Conservation (phyloP, 495 filamentous ascomycete species). For the Aspergillus coremiiformis region DNA sequence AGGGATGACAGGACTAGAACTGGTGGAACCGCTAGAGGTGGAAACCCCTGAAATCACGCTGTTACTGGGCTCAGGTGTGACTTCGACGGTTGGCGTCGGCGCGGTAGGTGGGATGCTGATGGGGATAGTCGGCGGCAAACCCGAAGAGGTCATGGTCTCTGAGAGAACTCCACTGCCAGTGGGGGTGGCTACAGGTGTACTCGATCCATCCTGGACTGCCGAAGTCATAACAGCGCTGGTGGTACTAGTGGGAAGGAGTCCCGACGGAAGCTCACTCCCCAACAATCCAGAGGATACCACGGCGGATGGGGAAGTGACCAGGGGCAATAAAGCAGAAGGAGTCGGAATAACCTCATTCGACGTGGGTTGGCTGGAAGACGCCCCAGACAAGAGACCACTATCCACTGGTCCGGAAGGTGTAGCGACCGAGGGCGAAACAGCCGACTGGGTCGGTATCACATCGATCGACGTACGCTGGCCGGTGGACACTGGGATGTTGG, state of each 20-base stretch:
- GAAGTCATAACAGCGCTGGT: too few relatives aligned
- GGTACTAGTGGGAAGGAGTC: too few relatives aligned
- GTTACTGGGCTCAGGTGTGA: background rate
- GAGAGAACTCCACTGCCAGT: too few relatives aligned
- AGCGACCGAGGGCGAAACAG: background rate
- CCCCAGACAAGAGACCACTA: background rate
- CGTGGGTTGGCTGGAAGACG: background rate
- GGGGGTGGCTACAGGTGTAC: too few relatives aligned
- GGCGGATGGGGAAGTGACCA: background rate
- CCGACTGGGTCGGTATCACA: background rate
- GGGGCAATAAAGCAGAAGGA: background rate
- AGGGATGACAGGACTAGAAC: background rate
- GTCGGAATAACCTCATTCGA: background rate
- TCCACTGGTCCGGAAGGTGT: background rate
- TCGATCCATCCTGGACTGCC: too few relatives aligned
- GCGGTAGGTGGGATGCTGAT: background rate
- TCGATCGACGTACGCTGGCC: background rate
- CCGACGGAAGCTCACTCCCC: too few relatives aligned
- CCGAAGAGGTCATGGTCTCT: background rate
- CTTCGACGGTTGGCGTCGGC: background rate
- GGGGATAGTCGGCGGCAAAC: background rate
- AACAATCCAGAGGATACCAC: too few relatives aligned
- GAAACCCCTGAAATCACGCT: background rate
- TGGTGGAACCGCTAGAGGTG: background rate
- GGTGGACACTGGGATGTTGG: too few relatives aligned